Evolutionary conservation across 345 rosid species (phyloP).

Genomic region (Salix brachista): DNA sequence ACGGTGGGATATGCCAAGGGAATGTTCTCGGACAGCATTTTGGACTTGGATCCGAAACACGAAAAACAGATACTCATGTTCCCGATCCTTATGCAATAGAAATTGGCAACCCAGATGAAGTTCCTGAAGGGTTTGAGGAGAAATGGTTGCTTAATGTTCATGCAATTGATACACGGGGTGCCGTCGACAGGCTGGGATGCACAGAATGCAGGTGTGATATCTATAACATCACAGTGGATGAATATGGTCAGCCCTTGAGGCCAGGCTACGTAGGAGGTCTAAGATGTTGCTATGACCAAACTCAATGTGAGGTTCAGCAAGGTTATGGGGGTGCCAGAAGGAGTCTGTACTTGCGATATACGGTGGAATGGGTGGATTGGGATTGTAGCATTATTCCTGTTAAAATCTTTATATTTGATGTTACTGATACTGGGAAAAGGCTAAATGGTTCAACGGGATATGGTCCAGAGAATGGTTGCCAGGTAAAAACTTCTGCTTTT

Average conservation of each 20-base stretch:
- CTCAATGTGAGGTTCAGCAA: slow-evolving; percentile 49
- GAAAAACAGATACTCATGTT: slow-evolving; percentile 53
- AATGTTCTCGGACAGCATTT: slow-evolving; percentile 45
- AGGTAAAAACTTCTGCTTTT: slow-evolving; percentile 28
- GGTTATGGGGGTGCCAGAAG: slow-evolving; percentile 53
- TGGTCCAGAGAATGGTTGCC: slow-evolving; percentile 46
- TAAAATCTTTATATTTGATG: slow-evolving; percentile 60
- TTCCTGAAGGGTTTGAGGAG: slow-evolving; percentile 65
- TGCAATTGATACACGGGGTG: slow-evolving; percentile 86
- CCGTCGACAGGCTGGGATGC: slow-evolving; percentile 65
- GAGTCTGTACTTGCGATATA: slow-evolving; percentile 57
- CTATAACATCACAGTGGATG: slow-evolving; percentile 63
- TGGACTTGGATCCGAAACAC: slow-evolving; percentile 85
- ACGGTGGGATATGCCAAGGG: slow-evolving; percentile 63
- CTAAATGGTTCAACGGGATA: slow-evolving; percentile 28
- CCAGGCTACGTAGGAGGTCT: slow-evolving; percentile 72
- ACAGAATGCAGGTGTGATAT: slow-evolving; percentile 71
- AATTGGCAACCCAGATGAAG: slow-evolving; percentile 58
- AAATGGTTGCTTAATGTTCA: slow-evolving; percentile 77
- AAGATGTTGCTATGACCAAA: slow-evolving; percentile 62
- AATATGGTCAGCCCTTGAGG: slow-evolving; percentile 41
- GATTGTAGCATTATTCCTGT: slow-evolving; percentile 55
- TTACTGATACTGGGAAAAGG: slow-evolving; percentile 58
- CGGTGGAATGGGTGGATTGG: slow-evolving; percentile 71
- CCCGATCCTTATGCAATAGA: slow-evolving; percentile 89